phyloP scores from a whole-genome alignment of 305 asterid genomes.

The Ilex paraguariensis region DNA sequence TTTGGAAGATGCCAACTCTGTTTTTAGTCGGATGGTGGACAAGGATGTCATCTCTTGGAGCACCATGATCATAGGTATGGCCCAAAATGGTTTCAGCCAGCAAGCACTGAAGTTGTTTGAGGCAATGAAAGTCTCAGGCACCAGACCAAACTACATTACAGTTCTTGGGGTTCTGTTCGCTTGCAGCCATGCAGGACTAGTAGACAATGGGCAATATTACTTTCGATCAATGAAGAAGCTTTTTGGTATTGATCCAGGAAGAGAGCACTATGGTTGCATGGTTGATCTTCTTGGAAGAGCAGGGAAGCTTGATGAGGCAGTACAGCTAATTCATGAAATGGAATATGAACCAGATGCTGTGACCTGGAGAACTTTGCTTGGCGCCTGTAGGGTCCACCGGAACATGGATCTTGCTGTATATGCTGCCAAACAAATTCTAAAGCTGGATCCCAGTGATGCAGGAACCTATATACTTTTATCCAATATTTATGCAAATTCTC shows the following conservation, averaged over 20 bases:
- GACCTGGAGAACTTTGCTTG: conserved; percentile 73
- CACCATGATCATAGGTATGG: conserved; percentile 78
- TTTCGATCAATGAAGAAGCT: conserved; percentile 58
- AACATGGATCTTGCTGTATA: conserved; percentile 60
- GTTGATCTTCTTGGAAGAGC: conserved; percentile 83
- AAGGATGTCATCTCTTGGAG: conserved; percentile 84
- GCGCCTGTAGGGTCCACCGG: conserved; percentile 67
- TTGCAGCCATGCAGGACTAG: conserved; percentile 83
- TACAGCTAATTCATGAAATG: conserved; percentile 55
- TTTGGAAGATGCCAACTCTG: conserved; percentile 45
- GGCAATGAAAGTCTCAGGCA: conserved; percentile 41
- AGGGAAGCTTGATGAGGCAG: conserved; percentile 71
- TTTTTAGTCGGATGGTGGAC: conserved; percentile 41
- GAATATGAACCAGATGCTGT: conserved; percentile 62
- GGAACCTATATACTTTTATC: conserved; percentile 63
- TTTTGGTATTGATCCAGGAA: conserved; percentile 64
- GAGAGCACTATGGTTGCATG: conserved; percentile 82
- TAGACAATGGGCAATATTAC: conserved; percentile 55
- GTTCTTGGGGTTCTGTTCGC: conserved; percentile 73
- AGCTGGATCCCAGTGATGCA: conserved; percentile 60
- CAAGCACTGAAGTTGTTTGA: conserved; percentile 1
- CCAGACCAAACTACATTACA: conserved; percentile 56
- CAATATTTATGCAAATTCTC: conserved; percentile 61
- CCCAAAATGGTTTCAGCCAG: conserved; percentile 68
- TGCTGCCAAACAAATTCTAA: conserved; percentile 59